These are phyloP conservation scores for Blastobotrys raffinosifermentans DNA, from an alignment of 1,139 yeast species.

Conservation along the genomic window DNA sequence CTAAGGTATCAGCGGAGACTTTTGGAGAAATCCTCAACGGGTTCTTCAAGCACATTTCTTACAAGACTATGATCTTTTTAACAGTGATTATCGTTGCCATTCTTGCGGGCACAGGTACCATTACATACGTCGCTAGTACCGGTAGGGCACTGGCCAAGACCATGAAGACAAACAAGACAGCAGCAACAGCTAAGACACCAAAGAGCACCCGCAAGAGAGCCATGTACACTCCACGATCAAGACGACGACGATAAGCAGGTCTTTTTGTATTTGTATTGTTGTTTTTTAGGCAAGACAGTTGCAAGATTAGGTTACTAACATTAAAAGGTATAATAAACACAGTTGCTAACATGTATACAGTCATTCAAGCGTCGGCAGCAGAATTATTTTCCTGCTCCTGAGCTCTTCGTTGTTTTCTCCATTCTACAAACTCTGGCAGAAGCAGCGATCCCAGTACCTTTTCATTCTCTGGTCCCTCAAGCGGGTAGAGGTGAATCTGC, in stretches of 20 bases:
- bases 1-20: constrained; percentile 73
- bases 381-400: too few relatives aligned
- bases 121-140: constrained; percentile 5
- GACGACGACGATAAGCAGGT: constrained; percentile 1
- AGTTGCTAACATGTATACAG: too few relatives aligned
- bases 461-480: constrained; percentile 30
- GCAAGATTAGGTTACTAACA: too few relatives aligned
- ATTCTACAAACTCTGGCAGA: constrained; percentile 50
- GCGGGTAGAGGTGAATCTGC: constrained; percentile 38
- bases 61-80: constrained; percentile 61
- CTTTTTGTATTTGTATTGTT: too few relatives aligned
- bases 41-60: constrained; percentile 65
- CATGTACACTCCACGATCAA: neutral
- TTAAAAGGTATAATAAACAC: too few relatives aligned
- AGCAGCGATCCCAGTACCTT: constrained; percentile 38
- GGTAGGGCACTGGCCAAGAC: constrained; percentile 6
- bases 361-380: too few relatives aligned
- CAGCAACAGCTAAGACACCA: constrained; percentile 7
- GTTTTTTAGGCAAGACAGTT: too few relatives aligned
- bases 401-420: constrained; percentile 57
- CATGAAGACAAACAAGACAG: constrained; percentile 2
- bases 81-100: constrained; percentile 41
- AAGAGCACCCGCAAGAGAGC: constrained; percentile 6
- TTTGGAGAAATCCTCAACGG: constrained; percentile 78
- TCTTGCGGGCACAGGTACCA: constrained; percentile 20